Percentiles rank a stretch among this genome's conserved stretches.
Conservation (phyloP, 2,329 filamentous ascomycete genomes). For the Chaetomium strumarium region DNA sequence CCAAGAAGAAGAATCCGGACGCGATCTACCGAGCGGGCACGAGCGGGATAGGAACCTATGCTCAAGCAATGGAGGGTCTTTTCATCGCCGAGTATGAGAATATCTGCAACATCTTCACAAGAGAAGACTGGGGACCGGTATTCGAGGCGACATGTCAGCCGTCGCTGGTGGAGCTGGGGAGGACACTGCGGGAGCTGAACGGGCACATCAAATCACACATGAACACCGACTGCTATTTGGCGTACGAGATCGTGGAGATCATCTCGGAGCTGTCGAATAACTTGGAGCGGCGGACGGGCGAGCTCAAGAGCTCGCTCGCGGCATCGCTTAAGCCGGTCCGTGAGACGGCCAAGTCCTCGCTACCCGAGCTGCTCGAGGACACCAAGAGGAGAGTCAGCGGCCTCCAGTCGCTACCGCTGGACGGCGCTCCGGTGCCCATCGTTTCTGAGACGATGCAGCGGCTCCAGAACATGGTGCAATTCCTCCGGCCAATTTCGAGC, state of each 20-base stretch:
- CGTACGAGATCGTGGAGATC: slow-evolving; percentile 92
- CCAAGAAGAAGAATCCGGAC: slow-evolving; percentile 74
- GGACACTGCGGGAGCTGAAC: slow-evolving; percentile 84
- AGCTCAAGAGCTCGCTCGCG: slow-evolving; percentile 75
- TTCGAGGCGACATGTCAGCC: slow-evolving; percentile 74
- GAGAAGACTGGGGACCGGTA: slow-evolving; percentile 76
- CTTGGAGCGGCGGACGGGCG: slow-evolving; percentile 75
- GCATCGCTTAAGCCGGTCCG: slow-evolving; percentile 84
- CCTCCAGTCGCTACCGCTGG: slow-evolving; percentile 64
- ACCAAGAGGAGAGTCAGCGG: slow-evolving; percentile 62
- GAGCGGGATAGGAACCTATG: slow-evolving; percentile 87
- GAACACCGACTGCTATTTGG: slow-evolving; percentile 86
- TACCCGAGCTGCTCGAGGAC: slow-evolving; percentile 79
- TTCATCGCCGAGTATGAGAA: slow-evolving; percentile 88
- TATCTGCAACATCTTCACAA: slow-evolving; percentile 77
- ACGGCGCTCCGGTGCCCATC: slow-evolving; percentile 72
- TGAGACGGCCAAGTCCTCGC: slow-evolving; percentile 83
- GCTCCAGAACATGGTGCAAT: slow-evolving; percentile 79
- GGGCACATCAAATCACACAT: slow-evolving; percentile 81
- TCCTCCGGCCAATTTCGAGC: slow-evolving; percentile 77
- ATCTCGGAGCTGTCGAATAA: slow-evolving; percentile 73
- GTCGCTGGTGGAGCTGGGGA: slow-evolving; percentile 73
- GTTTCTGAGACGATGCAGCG: slow-evolving; percentile 81
- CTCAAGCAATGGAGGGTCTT: slow-evolving; percentile 78
- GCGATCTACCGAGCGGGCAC: slow-evolving; percentile 82